These are phyloP conservation scores for Cladophialophora carrionii DNA, from an alignment of 2,329 filamentous ascomycete species.

Conservation along the genomic window DNA sequence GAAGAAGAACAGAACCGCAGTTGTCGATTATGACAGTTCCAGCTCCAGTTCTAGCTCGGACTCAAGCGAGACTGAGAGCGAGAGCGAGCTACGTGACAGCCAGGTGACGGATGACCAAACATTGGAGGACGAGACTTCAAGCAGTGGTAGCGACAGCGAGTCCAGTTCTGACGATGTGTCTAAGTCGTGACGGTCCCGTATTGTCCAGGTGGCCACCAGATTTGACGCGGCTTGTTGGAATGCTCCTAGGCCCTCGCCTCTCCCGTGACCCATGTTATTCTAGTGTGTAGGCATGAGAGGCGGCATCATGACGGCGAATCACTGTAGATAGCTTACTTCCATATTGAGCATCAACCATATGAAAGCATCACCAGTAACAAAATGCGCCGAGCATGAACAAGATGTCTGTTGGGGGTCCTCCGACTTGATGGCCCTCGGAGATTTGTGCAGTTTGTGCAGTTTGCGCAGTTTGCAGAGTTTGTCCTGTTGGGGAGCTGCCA, in stretches of 20 bases:
- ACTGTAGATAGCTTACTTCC: background rate
- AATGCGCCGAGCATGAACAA: background rate
- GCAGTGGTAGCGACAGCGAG: constrained; percentile 61
- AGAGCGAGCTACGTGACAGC: constrained; percentile 9
- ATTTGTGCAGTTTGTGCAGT: background rate
- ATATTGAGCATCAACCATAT: background rate
- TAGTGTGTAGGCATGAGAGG: background rate
- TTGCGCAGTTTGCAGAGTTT: background rate
- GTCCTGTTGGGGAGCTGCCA: background rate
- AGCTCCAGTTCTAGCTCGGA: constrained; percentile 43
- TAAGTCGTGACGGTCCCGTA: background rate
- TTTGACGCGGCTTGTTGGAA: background rate
- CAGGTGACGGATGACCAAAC: background rate
- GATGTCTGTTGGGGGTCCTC: background rate
- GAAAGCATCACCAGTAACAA: background rate
- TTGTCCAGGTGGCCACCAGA: background rate
- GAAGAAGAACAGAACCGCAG: constrained; percentile 49
- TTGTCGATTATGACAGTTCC: constrained; percentile 42
- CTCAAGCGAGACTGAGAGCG: constrained; percentile 26
- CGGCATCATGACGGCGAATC: background rate
- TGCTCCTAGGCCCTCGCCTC: background rate
- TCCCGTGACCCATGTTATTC: background rate
- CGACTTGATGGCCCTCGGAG: background rate
- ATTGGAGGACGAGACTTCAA: constrained; percentile 79
- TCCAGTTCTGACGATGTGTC: constrained; percentile 18